A percentile compares a stretch with the other conserved stretches of the same genome.
These are phyloP conservation scores for Nematodospora valgi DNA, from an alignment of 805 yeast species.

Conservation along the genomic window DNA sequence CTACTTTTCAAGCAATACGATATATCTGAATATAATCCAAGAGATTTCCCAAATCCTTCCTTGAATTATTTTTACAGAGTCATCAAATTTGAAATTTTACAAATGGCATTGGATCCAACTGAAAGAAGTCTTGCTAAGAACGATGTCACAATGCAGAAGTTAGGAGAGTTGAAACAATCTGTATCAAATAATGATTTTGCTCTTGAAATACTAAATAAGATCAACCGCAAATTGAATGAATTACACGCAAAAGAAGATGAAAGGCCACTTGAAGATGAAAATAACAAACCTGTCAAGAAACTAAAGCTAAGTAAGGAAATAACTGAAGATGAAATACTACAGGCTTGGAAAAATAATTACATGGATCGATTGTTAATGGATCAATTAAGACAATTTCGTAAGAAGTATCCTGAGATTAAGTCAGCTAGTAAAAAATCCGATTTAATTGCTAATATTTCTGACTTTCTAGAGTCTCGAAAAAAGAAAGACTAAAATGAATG, in stretches of 20 bases:
- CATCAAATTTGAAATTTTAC: constrained; percentile 63
- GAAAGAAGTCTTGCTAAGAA: constrained; percentile 16
- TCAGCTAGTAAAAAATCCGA: constrained; percentile 40
- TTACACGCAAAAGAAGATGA: constrained; percentile 8
- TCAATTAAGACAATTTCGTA: constrained; percentile 40
- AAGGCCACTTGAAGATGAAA: constrained; percentile 4
- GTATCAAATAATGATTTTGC: constrained; percentile 7
- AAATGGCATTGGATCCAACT: constrained; percentile 24
- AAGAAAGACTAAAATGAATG: too few species aligned
- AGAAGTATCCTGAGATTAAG: constrained; percentile 32
- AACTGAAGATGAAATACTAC: constrained; percentile 36
- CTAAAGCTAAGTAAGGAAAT: neutral
- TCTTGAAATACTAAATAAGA: constrained; percentile 8
- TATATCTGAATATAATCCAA: constrained; percentile 51
- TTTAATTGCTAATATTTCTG: constrained; percentile 38
- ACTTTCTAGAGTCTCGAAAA: constrained; percentile 22
- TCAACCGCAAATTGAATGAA: constrained; percentile 12
- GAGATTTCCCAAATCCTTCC: constrained; percentile 59
- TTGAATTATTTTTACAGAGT: constrained; percentile 64
- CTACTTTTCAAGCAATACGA: constrained; percentile 36
- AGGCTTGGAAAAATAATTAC: constrained; percentile 38
- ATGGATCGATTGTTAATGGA: constrained; percentile 37
- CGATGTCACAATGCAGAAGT: constrained; percentile 17
- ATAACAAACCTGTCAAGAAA: neutral
- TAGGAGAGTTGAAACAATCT: constrained; percentile 11